A percentile compares a stretch with the other conserved stretches of the same genome.
phyloP scores from a whole-genome alignment of 352 stramenopile species.

The Phytophthora cajani region DNA sequence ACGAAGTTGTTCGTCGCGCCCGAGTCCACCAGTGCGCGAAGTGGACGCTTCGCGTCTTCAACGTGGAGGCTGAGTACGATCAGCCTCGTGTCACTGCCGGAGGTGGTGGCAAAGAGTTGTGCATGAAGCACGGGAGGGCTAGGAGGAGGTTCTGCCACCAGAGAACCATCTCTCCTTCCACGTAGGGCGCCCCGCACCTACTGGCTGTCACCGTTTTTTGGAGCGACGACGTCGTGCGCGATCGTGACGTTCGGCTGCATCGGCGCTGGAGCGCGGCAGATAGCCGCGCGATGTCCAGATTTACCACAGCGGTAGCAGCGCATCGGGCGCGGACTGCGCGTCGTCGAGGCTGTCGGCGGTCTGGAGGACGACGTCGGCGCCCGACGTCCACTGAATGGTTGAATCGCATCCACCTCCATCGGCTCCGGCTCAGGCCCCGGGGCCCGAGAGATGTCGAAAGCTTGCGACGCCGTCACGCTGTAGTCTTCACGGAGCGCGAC shows the following conservation, averaged over 20 bases:
- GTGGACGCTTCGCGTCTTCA: slow-evolving; percentile 4
- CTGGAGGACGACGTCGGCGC: background rate
- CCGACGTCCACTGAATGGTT: background rate
- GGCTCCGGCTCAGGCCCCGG: background rate
- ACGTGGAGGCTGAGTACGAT: slow-evolving; percentile 26
- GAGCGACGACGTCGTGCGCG: background rate
- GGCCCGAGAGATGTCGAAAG: background rate
- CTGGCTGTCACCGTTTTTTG: slow-evolving; percentile 21
- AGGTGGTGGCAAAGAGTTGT: slow-evolving; percentile 24
- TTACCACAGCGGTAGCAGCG: slow-evolving; percentile 12
- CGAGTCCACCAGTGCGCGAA: slow-evolving; percentile 27
- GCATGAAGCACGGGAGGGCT: background rate
- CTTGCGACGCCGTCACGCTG: slow-evolving; percentile 20
- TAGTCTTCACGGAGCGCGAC: slow-evolving; percentile 24
- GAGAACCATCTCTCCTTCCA: background rate
- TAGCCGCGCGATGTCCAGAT: slow-evolving; percentile 16
- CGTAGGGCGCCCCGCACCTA: slow-evolving; percentile 5
- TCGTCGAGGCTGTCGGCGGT: background rate
- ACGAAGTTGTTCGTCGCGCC: slow-evolving; percentile 39
- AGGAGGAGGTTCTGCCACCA: background rate
- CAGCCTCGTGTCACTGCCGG: slow-evolving; percentile 17
- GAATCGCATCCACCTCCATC: slow-evolving; percentile 30
- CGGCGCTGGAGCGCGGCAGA: slow-evolving; percentile 19
- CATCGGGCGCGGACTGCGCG: background rate
- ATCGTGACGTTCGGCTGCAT: background rate